phyloP scores from a whole-genome alignment of 306 rosid species.

The Glycine latifolia region DNA sequence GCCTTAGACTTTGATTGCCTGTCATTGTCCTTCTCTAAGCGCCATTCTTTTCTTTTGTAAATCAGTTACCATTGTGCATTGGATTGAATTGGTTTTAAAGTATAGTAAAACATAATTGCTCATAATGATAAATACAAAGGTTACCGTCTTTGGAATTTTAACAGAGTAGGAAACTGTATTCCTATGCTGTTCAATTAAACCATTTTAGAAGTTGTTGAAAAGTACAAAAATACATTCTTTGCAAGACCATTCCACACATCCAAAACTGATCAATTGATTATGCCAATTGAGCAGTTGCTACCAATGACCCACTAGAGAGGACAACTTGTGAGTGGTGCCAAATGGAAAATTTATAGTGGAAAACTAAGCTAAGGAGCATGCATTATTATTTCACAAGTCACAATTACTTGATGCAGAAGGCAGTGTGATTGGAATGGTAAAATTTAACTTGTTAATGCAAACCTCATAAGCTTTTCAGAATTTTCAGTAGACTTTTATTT shows the following conservation, averaged over 20 bases:
- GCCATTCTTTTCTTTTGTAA: background rate
- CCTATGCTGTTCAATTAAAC: background rate
- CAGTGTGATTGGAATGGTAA: too few relatives aligned
- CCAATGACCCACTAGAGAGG: background rate
- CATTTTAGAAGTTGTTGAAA: background rate
- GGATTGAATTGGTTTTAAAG: background rate
- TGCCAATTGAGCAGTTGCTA: background rate
- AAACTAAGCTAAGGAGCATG: background rate
- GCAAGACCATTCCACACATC: background rate
- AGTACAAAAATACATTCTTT: background rate
- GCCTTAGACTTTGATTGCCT: too few relatives aligned
- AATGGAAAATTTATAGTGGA: background rate
- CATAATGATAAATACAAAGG: too few relatives aligned
- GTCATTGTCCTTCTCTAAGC: background rate
- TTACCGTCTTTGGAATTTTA: background rate
- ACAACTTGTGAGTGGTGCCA: background rate
- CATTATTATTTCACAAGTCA: background rate
- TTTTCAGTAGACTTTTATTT: too few relatives aligned
- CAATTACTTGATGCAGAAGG: too few relatives aligned
- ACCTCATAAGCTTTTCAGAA: too few relatives aligned
- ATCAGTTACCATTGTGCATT: background rate
- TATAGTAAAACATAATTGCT: background rate
- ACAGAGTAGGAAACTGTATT: background rate
- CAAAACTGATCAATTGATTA: background rate
- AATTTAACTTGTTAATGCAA: too few relatives aligned